Conservation (phyloP, 75 land plant genomes). For the Pseudotsuga menziesii region DNA sequence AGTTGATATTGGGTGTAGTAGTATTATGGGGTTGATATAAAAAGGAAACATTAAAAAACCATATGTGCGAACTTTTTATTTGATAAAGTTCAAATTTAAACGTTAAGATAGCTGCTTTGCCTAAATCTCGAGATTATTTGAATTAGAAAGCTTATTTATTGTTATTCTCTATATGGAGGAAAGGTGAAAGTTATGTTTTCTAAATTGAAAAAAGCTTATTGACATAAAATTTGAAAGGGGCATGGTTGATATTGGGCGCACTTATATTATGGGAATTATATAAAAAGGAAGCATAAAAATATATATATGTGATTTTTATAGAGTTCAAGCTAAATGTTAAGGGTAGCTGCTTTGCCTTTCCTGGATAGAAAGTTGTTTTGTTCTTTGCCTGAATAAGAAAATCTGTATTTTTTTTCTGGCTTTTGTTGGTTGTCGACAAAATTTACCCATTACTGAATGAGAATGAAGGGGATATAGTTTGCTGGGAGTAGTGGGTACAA, state of each 20-base stretch:
- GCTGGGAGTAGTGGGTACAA: constrained; percentile 6
- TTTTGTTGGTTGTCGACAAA: not conserved
- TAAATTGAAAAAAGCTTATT: not conserved
- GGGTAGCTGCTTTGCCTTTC: not conserved
- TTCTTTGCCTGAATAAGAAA: not conserved
- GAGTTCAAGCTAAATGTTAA: not conserved
- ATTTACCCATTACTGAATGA: not conserved
- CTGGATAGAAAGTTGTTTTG: not conserved
- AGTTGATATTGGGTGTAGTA: not conserved
- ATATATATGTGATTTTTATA: not conserved
- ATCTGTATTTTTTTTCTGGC: not conserved
- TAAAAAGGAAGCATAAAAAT: not conserved
- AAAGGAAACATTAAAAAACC: not conserved
- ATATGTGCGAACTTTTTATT: not conserved
- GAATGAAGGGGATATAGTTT: constrained; percentile 1
- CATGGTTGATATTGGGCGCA: not conserved
- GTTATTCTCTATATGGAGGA: no score
- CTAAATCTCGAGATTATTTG: no score
- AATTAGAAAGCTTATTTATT: no score
- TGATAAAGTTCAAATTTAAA: not conserved
- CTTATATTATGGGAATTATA: not conserved
- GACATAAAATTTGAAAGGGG: not conserved
- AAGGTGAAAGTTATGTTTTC: no score
- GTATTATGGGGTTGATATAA: no score
- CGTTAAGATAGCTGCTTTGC: not conserved